Evolutionary conservation across 495 filamentous ascomycete genomes (phyloP).

Genomic region (Penicillium ucsense): DNA sequence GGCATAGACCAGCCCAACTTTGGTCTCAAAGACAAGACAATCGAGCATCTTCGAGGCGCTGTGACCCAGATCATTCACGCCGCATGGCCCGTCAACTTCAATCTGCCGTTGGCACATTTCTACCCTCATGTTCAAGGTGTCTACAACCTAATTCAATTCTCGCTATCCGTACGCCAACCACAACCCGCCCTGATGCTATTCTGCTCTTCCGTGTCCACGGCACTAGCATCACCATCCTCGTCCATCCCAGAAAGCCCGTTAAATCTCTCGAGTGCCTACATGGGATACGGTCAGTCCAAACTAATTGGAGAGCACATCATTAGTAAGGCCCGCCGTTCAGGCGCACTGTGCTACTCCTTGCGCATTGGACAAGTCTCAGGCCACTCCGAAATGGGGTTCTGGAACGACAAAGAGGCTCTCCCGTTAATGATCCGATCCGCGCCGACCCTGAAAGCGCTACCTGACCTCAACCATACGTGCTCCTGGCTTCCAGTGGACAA

Average conservation of each 20-base stretch:
- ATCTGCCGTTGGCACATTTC: slow-evolving; percentile 30
- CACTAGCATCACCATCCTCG: slow-evolving; percentile 19
- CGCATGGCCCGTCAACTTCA: slow-evolving; percentile 53
- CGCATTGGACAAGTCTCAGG: slow-evolving; percentile 55
- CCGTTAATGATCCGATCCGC: slow-evolving; percentile 44
- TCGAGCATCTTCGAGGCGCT: slow-evolving; percentile 26
- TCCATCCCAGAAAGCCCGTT: slow-evolving; percentile 33
- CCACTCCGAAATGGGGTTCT: slow-evolving; percentile 38
- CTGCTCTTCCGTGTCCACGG: slow-evolving; percentile 43
- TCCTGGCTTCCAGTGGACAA: slow-evolving; percentile 51
- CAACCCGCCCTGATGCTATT: slow-evolving; percentile 41
- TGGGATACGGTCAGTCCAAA: slow-evolving; percentile 52
- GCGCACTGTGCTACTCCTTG: slow-evolving; percentile 37
- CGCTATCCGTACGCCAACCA: slow-evolving; percentile 31
- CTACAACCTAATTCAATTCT: slow-evolving; percentile 44
- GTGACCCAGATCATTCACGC: slow-evolving; percentile 45
- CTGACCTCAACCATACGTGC: slow-evolving; percentile 33
- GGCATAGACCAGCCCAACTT: slow-evolving; percentile 31
- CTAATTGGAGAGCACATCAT: slow-evolving; percentile 45
- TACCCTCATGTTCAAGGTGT: slow-evolving; percentile 40
- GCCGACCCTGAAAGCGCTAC: slow-evolving; percentile 37
- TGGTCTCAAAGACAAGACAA: slow-evolving; percentile 26
- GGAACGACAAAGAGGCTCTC: slow-evolving; percentile 51
- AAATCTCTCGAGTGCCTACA: slow-evolving; percentile 31
- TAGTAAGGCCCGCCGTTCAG: slow-evolving; percentile 22